These are phyloP conservation scores for Alternaria triticimaculans DNA, from an alignment of 2,329 filamentous ascomycete genomes.

Conservation along the genomic window DNA sequence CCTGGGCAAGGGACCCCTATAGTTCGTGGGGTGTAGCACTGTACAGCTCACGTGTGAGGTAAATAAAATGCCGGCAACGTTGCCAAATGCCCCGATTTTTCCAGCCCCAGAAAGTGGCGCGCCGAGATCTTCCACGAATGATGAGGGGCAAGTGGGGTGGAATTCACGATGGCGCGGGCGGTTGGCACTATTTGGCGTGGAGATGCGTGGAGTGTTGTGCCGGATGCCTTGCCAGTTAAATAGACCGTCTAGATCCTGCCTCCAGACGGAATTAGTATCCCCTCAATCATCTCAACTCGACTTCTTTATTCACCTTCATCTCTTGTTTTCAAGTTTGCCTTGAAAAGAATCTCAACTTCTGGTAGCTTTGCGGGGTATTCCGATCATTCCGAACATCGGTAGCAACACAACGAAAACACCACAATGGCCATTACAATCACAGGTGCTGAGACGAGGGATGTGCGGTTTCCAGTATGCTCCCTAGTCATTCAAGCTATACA, in stretches of 20 bases:
- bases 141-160: slow-evolving; percentile 17
- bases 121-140: slow-evolving; percentile 25
- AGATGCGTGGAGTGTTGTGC: slow-evolving; percentile 1
- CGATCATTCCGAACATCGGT: slow-evolving; percentile 12
- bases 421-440: slow-evolving; percentile 56
- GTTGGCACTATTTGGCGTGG: slow-evolving; percentile 1
- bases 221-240: slow-evolving; percentile 7
- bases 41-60: slow-evolving; percentile 11
- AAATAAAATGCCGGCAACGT: slow-evolving; percentile 16
- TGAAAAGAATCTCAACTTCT: not conserved
- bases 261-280: not conserved
- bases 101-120: slow-evolving; percentile 21
- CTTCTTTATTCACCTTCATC: not conserved
- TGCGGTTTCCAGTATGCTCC: slow-evolving; percentile 55
- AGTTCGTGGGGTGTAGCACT: not conserved
- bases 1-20: slow-evolving; percentile 1
- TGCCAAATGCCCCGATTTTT: slow-evolving; percentile 9
- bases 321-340: not conserved
- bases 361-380: slow-evolving; percentile 12
- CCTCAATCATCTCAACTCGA: not conserved
- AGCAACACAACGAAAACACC: slow-evolving; percentile 1
- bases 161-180: slow-evolving; percentile 8
- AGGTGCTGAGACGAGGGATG: slow-evolving; percentile 54
- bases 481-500: not conserved
- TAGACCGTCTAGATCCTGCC: slow-evolving; percentile 9